Conservation (phyloP, 352 stramenopile genomes). For the Globisporangium canariense region DNA sequence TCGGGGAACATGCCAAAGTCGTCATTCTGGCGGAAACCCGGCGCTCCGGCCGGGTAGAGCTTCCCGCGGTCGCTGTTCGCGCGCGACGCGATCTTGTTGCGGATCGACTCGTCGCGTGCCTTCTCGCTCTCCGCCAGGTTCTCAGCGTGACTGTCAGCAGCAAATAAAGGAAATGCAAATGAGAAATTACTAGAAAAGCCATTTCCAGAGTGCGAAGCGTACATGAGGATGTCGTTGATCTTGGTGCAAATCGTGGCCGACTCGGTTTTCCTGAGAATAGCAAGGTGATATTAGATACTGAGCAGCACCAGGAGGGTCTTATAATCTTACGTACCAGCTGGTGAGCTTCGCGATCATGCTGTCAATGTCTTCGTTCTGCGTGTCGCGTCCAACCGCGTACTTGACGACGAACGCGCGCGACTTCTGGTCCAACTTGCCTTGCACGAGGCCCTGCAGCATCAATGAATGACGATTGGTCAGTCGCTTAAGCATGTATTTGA, state of each 20-base stretch:
- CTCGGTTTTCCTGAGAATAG: slow-evolving; percentile 46
- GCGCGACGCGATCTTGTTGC: slow-evolving; percentile 48
- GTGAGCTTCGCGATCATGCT: slow-evolving; percentile 87
- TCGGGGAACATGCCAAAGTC: slow-evolving; percentile 47
- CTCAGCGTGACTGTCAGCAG: slow-evolving; percentile 42
- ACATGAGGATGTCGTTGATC: slow-evolving; percentile 73
- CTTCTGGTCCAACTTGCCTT: slow-evolving; percentile 91
- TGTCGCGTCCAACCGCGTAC: slow-evolving; percentile 87
- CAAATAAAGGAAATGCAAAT: neutral
- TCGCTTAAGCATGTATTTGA: neutral
- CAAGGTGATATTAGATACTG: neutral
- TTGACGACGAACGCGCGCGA: slow-evolving; percentile 77
- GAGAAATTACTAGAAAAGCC: neutral
- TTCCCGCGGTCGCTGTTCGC: slow-evolving; percentile 52
- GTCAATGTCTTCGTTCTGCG: slow-evolving; percentile 79
- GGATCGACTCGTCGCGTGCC: slow-evolving; percentile 43
- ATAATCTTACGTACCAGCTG: slow-evolving; percentile 44
- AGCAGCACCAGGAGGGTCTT: neutral
- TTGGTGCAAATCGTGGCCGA: slow-evolving; percentile 52
- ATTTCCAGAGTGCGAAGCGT: slow-evolving; percentile 3
- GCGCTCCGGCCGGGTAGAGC: slow-evolving; percentile 16
- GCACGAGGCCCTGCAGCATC: slow-evolving; percentile 64
- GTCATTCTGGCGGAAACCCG: slow-evolving; percentile 38
- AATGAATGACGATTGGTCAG: too few relatives aligned
- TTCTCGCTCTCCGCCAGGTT: slow-evolving; percentile 50